A percentile compares a stretch with the other conserved stretches of the same genome.
Conservation (phyloP, 768 basidiomycete genomes). For the Xerocomellus amylosporus region DNA sequence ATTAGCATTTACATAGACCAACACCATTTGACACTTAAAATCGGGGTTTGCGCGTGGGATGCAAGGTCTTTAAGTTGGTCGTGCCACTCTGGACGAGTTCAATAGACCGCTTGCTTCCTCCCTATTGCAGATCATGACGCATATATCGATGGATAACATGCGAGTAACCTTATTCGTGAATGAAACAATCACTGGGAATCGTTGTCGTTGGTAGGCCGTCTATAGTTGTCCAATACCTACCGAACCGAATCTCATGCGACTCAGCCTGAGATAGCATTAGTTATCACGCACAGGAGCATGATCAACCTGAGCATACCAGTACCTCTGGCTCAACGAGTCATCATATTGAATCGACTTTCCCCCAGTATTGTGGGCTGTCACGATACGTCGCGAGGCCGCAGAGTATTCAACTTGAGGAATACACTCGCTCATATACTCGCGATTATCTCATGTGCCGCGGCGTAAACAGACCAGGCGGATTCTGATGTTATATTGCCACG, state of each 20-base stretch:
- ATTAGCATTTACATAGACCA: too few species aligned
- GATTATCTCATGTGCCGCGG: background rate
- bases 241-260: background rate
- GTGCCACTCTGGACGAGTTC: background rate
- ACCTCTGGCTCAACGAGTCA: slow-evolving; percentile 30
- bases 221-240: background rate
- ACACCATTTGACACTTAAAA: too few species aligned
- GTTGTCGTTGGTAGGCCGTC: background rate
- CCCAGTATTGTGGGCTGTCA: slow-evolving; percentile 45
- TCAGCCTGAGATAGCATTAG: background rate
- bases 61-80: background rate
- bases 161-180: background rate
- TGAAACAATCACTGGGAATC: background rate
- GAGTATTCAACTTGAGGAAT: slow-evolving; percentile 5
- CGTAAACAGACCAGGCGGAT: background rate
- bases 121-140: background rate
- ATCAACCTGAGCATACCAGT: background rate
- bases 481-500: background rate
- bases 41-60: too few species aligned
- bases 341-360: slow-evolving; percentile 43
- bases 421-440: background rate
- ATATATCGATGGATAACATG: background rate
- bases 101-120: background rate
- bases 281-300: background rate
- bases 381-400: slow-evolving; percentile 43